A percentile compares a stretch with the other conserved stretches of the same genome.
Evolutionary conservation across 78 protist species (phyloP).

Genomic region (Dictyostelium intermedium): DNA sequence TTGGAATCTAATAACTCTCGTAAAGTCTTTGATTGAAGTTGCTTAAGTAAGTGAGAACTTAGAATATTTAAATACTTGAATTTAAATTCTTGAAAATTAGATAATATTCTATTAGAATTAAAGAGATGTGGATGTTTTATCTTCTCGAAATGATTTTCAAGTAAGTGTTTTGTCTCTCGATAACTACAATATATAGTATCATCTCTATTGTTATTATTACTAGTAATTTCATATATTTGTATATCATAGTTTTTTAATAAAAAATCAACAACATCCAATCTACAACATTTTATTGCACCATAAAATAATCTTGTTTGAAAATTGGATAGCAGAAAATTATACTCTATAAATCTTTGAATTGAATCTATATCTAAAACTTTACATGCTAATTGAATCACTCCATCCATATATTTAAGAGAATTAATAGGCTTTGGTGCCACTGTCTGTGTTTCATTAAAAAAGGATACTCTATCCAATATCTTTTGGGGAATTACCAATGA

Average conservation of each 20-base stretch:
- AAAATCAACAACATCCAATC: neutral
- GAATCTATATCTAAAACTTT: neutral
- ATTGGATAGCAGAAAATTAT: too few relatives aligned
- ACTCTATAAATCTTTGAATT: neutral
- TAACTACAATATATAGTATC: neutral
- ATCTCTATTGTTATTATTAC: neutral
- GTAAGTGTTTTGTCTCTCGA: neutral
- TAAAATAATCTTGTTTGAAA: neutral
- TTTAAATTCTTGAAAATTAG: neutral
- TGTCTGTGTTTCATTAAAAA: neutral
- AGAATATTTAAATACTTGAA: too few relatives aligned
- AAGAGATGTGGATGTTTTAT: neutral
- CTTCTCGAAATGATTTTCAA: neutral
- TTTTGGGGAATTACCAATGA: neutral
- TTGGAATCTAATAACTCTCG: neutral
- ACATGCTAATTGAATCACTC: neutral
- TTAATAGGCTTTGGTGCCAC: neutral
- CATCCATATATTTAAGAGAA: neutral
- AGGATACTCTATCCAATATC: neutral
- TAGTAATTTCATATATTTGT: neutral
- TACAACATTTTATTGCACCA: neutral
- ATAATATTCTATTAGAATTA: neutral
- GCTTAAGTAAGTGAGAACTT: neutral
- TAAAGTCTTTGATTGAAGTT: too few relatives aligned
- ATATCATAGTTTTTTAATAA: neutral